Evolutionary conservation across 306 rosid genomes (phyloP).

Genomic region (Senna tora): DNA sequence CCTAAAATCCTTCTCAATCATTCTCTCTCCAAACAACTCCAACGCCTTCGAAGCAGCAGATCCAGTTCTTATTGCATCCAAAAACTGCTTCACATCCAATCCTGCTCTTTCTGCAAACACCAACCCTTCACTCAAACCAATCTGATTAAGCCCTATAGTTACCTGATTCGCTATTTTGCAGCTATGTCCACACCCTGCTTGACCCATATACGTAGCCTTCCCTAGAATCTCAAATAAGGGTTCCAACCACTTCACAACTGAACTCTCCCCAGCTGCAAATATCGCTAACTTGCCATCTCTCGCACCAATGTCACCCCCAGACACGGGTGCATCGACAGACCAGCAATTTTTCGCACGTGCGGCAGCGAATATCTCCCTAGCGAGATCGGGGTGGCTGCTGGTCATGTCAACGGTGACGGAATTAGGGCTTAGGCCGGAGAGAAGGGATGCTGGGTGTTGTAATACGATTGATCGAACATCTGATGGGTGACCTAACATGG

Average conservation of each 20-base stretch:
- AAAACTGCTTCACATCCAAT: constrained; percentile 51
- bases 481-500: constrained; percentile 76
- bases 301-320: constrained; percentile 88
- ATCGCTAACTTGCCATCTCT: constrained; percentile 78
- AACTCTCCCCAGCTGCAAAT: constrained; percentile 63
- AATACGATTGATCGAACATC: constrained; percentile 67
- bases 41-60: constrained; percentile 66
- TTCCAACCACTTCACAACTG: constrained; percentile 62
- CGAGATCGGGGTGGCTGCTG: constrained; percentile 79
- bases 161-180: constrained; percentile 87
- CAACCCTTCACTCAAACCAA: constrained; percentile 78
- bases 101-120: constrained; percentile 78
- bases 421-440: constrained; percentile 52
- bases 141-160: constrained; percentile 54
- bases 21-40: constrained; percentile 79
- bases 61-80: constrained; percentile 63
- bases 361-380: constrained; percentile 50
- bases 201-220: constrained; percentile 59
- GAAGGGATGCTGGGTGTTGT: constrained; percentile 37
- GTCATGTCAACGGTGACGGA: constrained; percentile 70
- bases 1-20: constrained; percentile 60
- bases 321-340: constrained; percentile 84
- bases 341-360: constrained; percentile 55
- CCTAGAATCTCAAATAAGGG: constrained; percentile 62
- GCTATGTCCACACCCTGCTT: constrained; percentile 74